These are phyloP conservation scores for Kwoniella sp. DNA, from an alignment of 768 basidiomycete genomes.

Conservation along the genomic window DNA sequence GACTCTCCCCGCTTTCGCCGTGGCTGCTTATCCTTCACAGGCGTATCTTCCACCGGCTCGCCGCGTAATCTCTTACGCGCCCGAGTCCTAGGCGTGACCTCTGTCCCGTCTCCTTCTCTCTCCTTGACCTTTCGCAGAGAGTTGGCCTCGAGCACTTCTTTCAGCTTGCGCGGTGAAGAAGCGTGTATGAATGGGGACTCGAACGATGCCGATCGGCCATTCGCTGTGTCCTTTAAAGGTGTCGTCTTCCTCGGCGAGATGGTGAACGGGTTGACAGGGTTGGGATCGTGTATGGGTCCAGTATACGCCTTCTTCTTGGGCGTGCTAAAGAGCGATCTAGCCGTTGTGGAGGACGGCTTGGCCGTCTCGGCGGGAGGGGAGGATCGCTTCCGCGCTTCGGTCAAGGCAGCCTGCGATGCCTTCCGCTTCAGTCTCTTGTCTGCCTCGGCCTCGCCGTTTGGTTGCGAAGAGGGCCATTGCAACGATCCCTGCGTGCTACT, in stretches of 20 bases:
- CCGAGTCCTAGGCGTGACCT: slow-evolving; percentile 36
- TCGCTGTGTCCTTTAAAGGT: slow-evolving; percentile 1
- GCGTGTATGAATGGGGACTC: slow-evolving; percentile 40
- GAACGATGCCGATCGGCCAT: not conserved
- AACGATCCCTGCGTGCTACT: too few relatives aligned
- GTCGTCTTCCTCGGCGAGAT: slow-evolving; percentile 1
- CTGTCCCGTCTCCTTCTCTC: not conserved
- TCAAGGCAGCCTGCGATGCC: slow-evolving; percentile 24
- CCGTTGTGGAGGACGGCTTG: slow-evolving; percentile 2
- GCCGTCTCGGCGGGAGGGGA: slow-evolving; percentile 1
- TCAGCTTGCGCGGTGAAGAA: slow-evolving; percentile 32
- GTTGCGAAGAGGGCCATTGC: too few relatives aligned
- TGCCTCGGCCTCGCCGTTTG: too few relatives aligned
- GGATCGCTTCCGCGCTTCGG: not conserved
- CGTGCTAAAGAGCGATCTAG: slow-evolving; percentile 18
- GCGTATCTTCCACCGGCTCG: slow-evolving; percentile 40
- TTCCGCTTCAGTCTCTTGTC: slow-evolving; percentile 23
- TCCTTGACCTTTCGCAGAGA: slow-evolving; percentile 29
- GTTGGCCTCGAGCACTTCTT: slow-evolving; percentile 31
- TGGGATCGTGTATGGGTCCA: slow-evolving; percentile 40
- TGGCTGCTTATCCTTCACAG: slow-evolving; percentile 23
- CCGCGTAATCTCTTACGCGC: slow-evolving; percentile 35
- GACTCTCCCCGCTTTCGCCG: slow-evolving; percentile 11
- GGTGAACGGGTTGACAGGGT: slow-evolving; percentile 38
- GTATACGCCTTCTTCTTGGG: slow-evolving; percentile 31